Conservation (phyloP, 192 early-diverging fungal genomes). For the Neocallimastix lanati region DNA sequence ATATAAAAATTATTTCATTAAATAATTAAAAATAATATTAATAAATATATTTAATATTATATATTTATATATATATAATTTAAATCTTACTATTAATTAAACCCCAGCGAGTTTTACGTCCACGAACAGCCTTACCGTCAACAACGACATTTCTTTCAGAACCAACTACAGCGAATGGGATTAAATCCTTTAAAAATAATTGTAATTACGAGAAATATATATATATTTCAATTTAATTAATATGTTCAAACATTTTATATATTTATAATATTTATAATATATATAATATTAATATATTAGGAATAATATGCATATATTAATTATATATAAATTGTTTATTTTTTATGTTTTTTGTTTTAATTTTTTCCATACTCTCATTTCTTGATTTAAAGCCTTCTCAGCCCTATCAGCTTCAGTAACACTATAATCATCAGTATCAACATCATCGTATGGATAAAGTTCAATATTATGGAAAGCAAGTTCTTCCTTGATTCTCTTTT, state of each 20-base stretch:
- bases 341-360: too few relatives aligned
- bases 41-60: background rate
- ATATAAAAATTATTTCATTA: too few relatives aligned
- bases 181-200: conserved; percentile 40
- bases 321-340: too few relatives aligned
- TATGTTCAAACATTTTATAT: too few relatives aligned
- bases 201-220: too few relatives aligned
- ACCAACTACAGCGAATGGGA: conserved; percentile 89
- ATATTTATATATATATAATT: conserved; percentile 1
- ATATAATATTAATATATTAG: too few relatives aligned
- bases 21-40: too few relatives aligned
- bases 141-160: conserved; percentile 81
- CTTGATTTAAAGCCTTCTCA: conserved; percentile 44
- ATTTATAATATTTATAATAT: too few relatives aligned
- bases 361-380: conserved; percentile 35
- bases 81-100: conserved; percentile 39
- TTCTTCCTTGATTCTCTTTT: conserved; percentile 60
- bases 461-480: conserved; percentile 84
- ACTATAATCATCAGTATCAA: background rate
- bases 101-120: conserved; percentile 74
- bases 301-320: too few relatives aligned
- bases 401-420: conserved; percentile 68
- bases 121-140: conserved; percentile 73
- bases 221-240: too few relatives aligned
- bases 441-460: conserved; percentile 58